Conservation (phyloP, 768 basidiomycete genomes). For the Amanita thiersii region DNA sequence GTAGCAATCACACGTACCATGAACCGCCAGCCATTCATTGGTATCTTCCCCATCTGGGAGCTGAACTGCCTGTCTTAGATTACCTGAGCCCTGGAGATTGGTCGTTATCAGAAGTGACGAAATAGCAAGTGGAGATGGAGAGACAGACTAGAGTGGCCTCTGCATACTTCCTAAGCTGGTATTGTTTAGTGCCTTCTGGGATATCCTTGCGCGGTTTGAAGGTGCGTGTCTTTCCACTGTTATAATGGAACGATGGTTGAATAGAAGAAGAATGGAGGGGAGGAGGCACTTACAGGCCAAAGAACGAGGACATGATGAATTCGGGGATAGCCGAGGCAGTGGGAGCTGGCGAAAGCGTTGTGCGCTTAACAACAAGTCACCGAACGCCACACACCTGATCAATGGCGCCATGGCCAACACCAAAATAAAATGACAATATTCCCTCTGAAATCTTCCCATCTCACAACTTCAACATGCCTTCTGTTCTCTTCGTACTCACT, state of each 20-base stretch:
- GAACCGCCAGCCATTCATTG: slow-evolving; percentile 99
- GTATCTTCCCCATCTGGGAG: slow-evolving; percentile 95
- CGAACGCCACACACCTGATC: too few relatives aligned
- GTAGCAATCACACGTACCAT: slow-evolving; percentile 50
- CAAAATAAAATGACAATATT: background rate
- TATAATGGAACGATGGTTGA: slow-evolving; percentile 1
- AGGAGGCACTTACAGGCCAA: slow-evolving; percentile 59
- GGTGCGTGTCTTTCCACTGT: slow-evolving; percentile 86
- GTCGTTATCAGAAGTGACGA: background rate
- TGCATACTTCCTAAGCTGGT: slow-evolving; percentile 95
- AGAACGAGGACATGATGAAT: slow-evolving; percentile 72
- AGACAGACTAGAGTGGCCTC: slow-evolving; percentile 80
- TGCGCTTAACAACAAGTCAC: too few relatives aligned
- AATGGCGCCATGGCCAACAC: background rate
- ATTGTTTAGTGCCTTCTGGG: slow-evolving; percentile 95
- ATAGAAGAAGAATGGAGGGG: background rate
- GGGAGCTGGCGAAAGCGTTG: too few relatives aligned
- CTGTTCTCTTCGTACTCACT: slow-evolving; percentile 70
- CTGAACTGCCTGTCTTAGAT: slow-evolving; percentile 84
- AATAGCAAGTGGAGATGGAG: background rate
- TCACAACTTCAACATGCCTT: slow-evolving; percentile 25
- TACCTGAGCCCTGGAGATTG: slow-evolving; percentile 77
- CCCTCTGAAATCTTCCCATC: background rate
- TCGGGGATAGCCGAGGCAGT: background rate
- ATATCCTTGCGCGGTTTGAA: slow-evolving; percentile 96